Evolutionary conservation across 2,329 filamentous ascomycete species (phyloP).

Genomic region (Botrytis sinoallii): DNA sequence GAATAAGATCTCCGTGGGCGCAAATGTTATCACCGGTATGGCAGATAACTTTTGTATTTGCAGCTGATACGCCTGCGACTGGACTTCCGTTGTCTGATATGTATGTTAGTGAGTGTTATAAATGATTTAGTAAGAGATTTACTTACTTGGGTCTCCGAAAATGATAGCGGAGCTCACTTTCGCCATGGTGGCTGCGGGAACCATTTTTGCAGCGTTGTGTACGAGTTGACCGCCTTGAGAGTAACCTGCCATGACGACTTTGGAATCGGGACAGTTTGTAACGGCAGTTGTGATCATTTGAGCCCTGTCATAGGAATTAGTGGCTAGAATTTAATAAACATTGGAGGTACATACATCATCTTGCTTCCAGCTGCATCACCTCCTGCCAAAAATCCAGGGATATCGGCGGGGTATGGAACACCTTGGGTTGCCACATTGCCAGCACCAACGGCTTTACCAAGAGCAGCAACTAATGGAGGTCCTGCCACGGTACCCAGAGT

Average conservation of each 20-base stretch:
- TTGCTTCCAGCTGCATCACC: conserved; percentile 45
- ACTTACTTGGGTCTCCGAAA: conserved; percentile 31
- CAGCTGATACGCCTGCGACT: conserved; percentile 23
- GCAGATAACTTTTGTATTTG: conserved; percentile 29
- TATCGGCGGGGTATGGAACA: conserved; percentile 49
- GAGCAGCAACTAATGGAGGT: conserved; percentile 32
- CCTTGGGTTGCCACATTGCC: conserved; percentile 49
- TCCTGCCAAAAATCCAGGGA: conserved; percentile 45
- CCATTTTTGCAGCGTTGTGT: conserved; percentile 25
- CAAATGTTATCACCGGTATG: conserved; percentile 31
- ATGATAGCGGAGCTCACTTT: conserved; percentile 29
- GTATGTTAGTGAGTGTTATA: background rate
- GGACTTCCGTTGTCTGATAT: conserved; percentile 27
- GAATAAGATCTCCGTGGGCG: conserved; percentile 24
- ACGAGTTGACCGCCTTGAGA: conserved; percentile 34
- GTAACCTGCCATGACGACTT: conserved; percentile 31
- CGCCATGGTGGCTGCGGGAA: conserved; percentile 23
- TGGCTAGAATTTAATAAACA: background rate
- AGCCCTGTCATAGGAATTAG: conserved; percentile 20
- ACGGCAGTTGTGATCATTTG: conserved; percentile 25
- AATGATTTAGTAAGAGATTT: background rate
- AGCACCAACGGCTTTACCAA: conserved; percentile 40
- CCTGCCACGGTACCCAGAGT: conserved; percentile 29
- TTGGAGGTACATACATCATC: conserved; percentile 39
- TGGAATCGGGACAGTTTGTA: conserved; percentile 25